Evolutionary conservation across 176 grass and related monocot genomes (phyloP), one percentile per base, ranked within the genome.

Genomic region (Alloteropsis semialata): DNA sequence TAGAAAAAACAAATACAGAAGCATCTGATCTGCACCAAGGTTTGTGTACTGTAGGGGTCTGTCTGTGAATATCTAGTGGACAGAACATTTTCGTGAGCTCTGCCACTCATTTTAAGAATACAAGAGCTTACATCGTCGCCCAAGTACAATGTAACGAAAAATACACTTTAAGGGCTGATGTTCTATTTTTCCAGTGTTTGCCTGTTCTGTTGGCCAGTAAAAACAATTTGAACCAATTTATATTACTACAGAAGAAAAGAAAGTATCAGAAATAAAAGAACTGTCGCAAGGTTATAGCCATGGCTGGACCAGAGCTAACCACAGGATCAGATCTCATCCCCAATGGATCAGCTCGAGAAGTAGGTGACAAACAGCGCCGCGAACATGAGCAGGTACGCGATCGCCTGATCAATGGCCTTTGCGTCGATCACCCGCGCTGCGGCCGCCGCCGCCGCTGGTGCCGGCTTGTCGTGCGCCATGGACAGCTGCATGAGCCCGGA

Each of bases 361-460:
- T 67, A 82, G 32, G 79, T 53, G 79, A 69, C 79, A 32, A 87
- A 51, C 22, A 69, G 32, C 21, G 62, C 72, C 30, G 62, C 72
- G 30, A 50, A 61, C 72, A 82, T 87, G 71, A 70, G 85, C 72
- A 50, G 15, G 42, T 68, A 87, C 30, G 63, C 85, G 63, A 82
- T 53, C 39, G 42, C 72, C 79, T 69, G 79, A 56, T 70, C 79
- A 15, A 75, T 51, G 12, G 62, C 72, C 71, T 78, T 78, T 17
- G 37, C 48, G 17, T 79, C 73, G 5, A 83, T 10, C 73, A 71
- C 79, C 72, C 58, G 17, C 1, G n/a, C 39, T 18, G 10, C 5
- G 2, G 41, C 24, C 0, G 67, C 14, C 0, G 42, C 54, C 27
- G 41, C 8, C 14, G 50, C n/a, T n/a, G n/a, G 45, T 8, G 42